phyloP scores from a whole-genome alignment of 768 basidiomycete genomes.

The Harrya chromipes region DNA sequence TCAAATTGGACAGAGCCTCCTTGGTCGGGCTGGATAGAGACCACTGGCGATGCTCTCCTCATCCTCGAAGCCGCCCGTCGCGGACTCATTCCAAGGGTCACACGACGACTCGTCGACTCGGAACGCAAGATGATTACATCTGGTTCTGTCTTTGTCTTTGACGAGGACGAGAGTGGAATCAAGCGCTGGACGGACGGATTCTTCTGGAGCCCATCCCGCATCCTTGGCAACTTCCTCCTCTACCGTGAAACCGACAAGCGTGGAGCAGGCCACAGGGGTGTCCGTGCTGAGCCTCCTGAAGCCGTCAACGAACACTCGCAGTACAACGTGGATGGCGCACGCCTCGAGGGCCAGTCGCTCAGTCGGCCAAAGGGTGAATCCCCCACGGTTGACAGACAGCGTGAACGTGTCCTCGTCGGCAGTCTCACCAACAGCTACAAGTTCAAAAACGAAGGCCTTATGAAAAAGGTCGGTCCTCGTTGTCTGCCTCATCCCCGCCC shows the following conservation, averaged over 20 bases:
- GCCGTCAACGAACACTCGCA: conserved; percentile 39
- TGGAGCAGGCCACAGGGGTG: conserved; percentile 58
- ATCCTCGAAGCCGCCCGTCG: conserved; percentile 92
- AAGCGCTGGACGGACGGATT: conserved; percentile 98
- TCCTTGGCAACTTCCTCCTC: conserved; percentile 91
- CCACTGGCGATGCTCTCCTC: conserved; percentile 92
- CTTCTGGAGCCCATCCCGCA: conserved; percentile 91
- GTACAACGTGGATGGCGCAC: conserved; percentile 33
- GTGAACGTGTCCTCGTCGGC: conserved; percentile 82
- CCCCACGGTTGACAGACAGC: conserved; percentile 57
- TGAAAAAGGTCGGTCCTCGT: conserved; percentile 81
- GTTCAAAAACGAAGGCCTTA: conserved; percentile 89
- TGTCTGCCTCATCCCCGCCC: conserved; percentile 1
- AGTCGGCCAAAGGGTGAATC: conserved; percentile 62
- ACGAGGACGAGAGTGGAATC: conserved; percentile 96
- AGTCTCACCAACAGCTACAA: conserved; percentile 91
- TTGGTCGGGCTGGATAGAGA: conserved; percentile 93
- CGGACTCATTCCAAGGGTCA: conserved; percentile 89
- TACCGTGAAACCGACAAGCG: conserved; percentile 93
- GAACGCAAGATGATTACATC: conserved; percentile 92
- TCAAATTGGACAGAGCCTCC: conserved; percentile 82
- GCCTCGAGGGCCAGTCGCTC: conserved; percentile 43
- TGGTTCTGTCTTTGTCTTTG: conserved; percentile 95
- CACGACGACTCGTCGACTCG: conserved; percentile 85
- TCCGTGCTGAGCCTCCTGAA: conserved; percentile 41